Evolutionary conservation across 225 moss, liverwort and hornwort genomes (phyloP), one percentile per base, ranked within the genome.

Genomic region (Sphagnum contortum): DNA sequence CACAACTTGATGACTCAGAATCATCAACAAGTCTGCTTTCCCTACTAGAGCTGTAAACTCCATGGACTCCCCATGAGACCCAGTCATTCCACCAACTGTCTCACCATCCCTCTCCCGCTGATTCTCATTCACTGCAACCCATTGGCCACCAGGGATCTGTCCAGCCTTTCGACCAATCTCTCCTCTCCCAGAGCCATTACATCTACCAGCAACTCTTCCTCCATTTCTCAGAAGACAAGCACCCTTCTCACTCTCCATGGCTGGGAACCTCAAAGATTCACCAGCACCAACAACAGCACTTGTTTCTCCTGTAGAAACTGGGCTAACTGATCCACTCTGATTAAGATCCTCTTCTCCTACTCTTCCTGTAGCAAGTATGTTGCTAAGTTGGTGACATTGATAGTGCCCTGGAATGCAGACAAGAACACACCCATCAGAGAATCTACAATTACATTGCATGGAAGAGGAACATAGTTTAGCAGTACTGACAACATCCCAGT

Each of bases 91-190:
- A 2, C 59, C 74, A 11, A 79, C 79, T 71, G 64, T 74, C 49
- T 76, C 81, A 74, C 62, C 71, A 8, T 87, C 88, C 64, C 85
- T 78, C 48, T 87, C 90, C 64, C 79, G 87, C 50, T 77, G 83
- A 62, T 79, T 88, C 64, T 92, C 95, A 66, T 81, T 81, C 71
- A 96, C 87, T 66, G 85, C 92, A 66, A 96, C 87, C 96, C 96
- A 96, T 74, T 90, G 96, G 48, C 92, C 92, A 60, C 74, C 50
- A 46, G 68, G 72, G 45, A 72, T 70, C 65, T 90, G 85, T 10
- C 85, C 92, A 13, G 75, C 87, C 68, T 81, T 69, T 49, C 92
- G 88, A 66, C 81, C 73, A 62, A 69, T 53, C 55, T 80, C 80
- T 54, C 73, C 87, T 70, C 80, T 77, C n/a, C 86, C 85, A 65